Base-by-base conservation (phyloP, 2,329 filamentous ascomycete species). In the Pseudogymnoascus sp. region DNA sequence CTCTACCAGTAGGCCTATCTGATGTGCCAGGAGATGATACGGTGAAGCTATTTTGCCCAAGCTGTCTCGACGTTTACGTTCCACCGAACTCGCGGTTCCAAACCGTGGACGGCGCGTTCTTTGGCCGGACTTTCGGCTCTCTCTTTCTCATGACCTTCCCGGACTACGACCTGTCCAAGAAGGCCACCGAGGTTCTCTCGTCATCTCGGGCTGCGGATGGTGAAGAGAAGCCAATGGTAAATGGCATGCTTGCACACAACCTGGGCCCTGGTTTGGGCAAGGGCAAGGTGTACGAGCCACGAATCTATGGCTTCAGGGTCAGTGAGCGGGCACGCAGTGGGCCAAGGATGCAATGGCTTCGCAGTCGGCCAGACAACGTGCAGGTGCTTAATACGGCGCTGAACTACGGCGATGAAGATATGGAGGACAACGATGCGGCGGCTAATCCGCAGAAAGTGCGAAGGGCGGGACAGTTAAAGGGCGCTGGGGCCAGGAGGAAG, bases 101-200 rank as follows among this genome's bases (percentile, higher is more conserved):
- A 77, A 93, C 91, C 2, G 95, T 99, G 36, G 95, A 99, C 70
- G 95, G 95, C 62, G 95, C 95, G 56, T 99, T 97, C 80, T 99
- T 99, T 73, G 95, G 95, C 59, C 93, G 95, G 62, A 99, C 95
- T 0, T 99, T 99, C 75, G 93, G 93, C 66, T 92, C 92, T 53
- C 86, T 99, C 65, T 99, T 99, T 79, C 91, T 99, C 75, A 93
- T 99, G 81, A 99, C 93, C 40, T 99, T 97, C 76, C 93, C 95
- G 37, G 95, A 99, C 73, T 89, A 97, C 73, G 92, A 97, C 70
- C 86, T 97, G 65, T 88, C 87, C 34, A 88, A 89, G 71, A 86
- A 86, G 69, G 87, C 87, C 63, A 78, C 81, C 62, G 83, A 88
- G 60, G 78, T 82, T n/a, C 77, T 89, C 14, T 75, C 65, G 68